Evolutionary conservation across 2,329 filamentous ascomycete genomes (phyloP).

Genomic region (Calycina herbarum): DNA sequence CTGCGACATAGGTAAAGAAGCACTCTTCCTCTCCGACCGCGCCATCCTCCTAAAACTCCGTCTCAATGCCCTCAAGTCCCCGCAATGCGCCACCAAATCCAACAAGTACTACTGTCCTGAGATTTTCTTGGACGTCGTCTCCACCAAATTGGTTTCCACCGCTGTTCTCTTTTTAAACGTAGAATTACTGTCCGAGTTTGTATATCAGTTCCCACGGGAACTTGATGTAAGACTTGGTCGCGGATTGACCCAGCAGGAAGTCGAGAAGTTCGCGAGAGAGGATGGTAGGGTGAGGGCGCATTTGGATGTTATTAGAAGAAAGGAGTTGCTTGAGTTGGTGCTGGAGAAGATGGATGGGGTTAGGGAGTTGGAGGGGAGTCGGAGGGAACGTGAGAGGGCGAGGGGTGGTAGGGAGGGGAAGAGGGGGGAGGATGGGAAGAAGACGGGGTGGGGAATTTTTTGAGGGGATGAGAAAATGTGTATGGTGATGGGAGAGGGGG

Average conservation of each 20-base stretch:
- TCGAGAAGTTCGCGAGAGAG: slow-evolving; percentile 89
- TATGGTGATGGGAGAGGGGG: neutral
- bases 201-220: slow-evolving; percentile 94
- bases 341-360: slow-evolving; percentile 94
- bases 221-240: slow-evolving; percentile 84
- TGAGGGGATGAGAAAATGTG: slow-evolving; percentile 3
- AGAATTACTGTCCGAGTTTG: slow-evolving; percentile 94
- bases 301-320: slow-evolving; percentile 86
- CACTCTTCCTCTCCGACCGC: slow-evolving; percentile 89
- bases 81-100: slow-evolving; percentile 77
- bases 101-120: slow-evolving; percentile 98
- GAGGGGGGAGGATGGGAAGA: slow-evolving; percentile 21
- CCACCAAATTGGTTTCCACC: slow-evolving; percentile 90
- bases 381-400: slow-evolving; percentile 35
- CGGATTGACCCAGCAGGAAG: slow-evolving; percentile 73
- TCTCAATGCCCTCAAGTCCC: slow-evolving; percentile 81
- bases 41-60: slow-evolving; percentile 90
- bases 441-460: slow-evolving; percentile 30
- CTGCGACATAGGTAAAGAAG: slow-evolving; percentile 72
- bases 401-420: slow-evolving; percentile 16
- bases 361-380: slow-evolving; percentile 68
- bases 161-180: slow-evolving; percentile 97
- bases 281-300: slow-evolving; percentile 88
- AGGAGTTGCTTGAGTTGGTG: slow-evolving; percentile 89
- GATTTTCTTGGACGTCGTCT: slow-evolving; percentile 95